Conservation (phyloP, 2,329 filamentous ascomycete genomes). For the Geosmithia morbida region DNA sequence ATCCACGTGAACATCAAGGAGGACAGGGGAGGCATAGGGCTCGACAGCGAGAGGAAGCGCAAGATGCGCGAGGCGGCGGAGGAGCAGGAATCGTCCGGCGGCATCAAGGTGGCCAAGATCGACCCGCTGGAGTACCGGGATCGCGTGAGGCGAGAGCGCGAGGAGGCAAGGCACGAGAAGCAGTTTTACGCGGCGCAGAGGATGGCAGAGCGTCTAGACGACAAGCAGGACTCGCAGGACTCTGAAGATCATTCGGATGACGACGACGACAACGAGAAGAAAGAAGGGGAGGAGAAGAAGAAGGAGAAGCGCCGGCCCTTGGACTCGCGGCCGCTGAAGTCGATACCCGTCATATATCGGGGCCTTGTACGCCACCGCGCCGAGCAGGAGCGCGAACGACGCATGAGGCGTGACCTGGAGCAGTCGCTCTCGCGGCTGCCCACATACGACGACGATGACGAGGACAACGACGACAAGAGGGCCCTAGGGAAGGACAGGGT, state of each 20-base stretch:
- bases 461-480: conserved; percentile 57
- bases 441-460: conserved; percentile 34
- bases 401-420: conserved; percentile 51
- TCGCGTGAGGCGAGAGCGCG: conserved; percentile 54
- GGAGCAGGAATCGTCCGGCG: conserved; percentile 21
- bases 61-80: conserved; percentile 52
- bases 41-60: conserved; percentile 72
- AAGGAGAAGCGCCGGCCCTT: conserved; percentile 15
- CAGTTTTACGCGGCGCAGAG: conserved; percentile 68
- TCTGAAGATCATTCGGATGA: no score
- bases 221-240: conserved; percentile 21
- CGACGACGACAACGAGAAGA: background rate
- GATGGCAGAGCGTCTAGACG: conserved; percentile 63
- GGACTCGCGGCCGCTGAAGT: conserved; percentile 38
- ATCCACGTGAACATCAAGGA: conserved; percentile 66
- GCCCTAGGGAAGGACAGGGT: conserved; percentile 46
- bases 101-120: conserved; percentile 44
- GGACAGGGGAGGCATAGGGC: conserved; percentile 67
- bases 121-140: conserved; percentile 62
- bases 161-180: conserved; percentile 52
- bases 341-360: conserved; percentile 68
- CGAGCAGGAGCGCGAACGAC: conserved; percentile 52
- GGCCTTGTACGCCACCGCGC: conserved; percentile 56
- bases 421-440: conserved; percentile 49
- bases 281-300: conserved; percentile 5